phyloP scores from a whole-genome alignment of 345 rosid genomes.

The Bruguiera parviflora region DNA sequence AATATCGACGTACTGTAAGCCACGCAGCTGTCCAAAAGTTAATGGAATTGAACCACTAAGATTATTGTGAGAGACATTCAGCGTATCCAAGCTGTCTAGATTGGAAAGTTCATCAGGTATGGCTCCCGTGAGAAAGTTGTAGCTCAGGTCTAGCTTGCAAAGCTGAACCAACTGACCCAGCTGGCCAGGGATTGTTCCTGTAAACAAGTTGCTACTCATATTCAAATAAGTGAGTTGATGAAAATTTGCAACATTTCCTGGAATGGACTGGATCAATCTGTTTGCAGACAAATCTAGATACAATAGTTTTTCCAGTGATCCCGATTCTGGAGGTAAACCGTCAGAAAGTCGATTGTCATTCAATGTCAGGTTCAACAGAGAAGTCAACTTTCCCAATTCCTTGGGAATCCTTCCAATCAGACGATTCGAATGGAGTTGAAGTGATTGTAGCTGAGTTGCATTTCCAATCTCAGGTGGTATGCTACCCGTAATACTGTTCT shows the following conservation, averaged over 20 bases:
- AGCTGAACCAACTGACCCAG: no score
- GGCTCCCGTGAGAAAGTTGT: no score
- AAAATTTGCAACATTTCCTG: conserved; percentile 10
- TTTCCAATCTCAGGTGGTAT: conserved; percentile 33
- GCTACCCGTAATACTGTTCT: conserved; percentile 25
- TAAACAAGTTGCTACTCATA: conserved; percentile 34
- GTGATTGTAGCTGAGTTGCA: conserved; percentile 10
- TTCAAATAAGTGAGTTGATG: conserved; percentile 13
- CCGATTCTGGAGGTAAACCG: conserved; percentile 19
- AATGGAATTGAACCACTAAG: no score
- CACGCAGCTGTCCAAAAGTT: no score
- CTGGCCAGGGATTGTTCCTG: conserved; percentile 19
- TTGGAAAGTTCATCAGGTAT: no score
- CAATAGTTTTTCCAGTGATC: conserved; percentile 4
- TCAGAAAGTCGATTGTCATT: conserved; percentile 20
- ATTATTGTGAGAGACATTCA: no score
- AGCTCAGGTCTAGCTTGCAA: no score
- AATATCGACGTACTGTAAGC: no score
- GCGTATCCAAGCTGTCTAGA: no score
- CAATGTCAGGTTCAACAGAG: neutral
- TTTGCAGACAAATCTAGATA: conserved; percentile 32
- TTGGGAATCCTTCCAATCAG: conserved; percentile 31
- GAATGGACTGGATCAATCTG: conserved; percentile 20
- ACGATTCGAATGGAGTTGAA: conserved; percentile 40
- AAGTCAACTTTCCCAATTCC: conserved; percentile 27